Evolutionary conservation across 345 rosid genomes (phyloP).

Genomic region (Raphanus sativus): DNA sequence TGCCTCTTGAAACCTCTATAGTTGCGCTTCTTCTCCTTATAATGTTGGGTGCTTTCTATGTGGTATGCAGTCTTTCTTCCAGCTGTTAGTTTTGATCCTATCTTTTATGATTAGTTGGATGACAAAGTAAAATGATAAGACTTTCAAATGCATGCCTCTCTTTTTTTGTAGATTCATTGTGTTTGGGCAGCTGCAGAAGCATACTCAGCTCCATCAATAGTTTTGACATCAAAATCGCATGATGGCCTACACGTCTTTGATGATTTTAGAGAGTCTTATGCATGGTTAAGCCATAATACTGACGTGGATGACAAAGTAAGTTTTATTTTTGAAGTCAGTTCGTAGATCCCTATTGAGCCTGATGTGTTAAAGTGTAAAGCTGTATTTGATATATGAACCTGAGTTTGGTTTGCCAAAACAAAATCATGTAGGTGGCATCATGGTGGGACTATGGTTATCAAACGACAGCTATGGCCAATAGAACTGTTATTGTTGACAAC

Average conservation of each 20-base stretch:
- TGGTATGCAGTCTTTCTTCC: constrained; percentile 56
- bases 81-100: constrained; percentile 6
- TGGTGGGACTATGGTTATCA: constrained; percentile 99
- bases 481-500: constrained; percentile 97
- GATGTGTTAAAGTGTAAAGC: not conserved
- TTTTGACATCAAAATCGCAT: constrained; percentile 69
- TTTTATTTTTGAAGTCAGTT: constrained; percentile 1
- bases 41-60: constrained; percentile 92
- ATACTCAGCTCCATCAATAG: constrained; percentile 98
- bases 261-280: constrained; percentile 98
- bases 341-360: not conserved
- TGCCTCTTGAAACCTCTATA: constrained; percentile 80
- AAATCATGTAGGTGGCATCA: constrained; percentile 78
- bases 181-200: constrained; percentile 99
- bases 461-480: constrained; percentile 99
- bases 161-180: constrained; percentile 75
- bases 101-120: constrained; percentile 14
- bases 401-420: constrained; percentile 16
- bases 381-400: constrained; percentile 27
- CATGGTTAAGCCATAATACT: constrained; percentile 96
- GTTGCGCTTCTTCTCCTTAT: constrained; percentile 80
- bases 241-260: constrained; percentile 95
- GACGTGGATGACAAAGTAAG: constrained; percentile 97
- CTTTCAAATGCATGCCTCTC: constrained; percentile 11
- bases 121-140: not conserved